Evolutionary conservation across 2,329 filamentous ascomycete genomes (phyloP).

Genomic region (Lachnum nothofagi): DNA sequence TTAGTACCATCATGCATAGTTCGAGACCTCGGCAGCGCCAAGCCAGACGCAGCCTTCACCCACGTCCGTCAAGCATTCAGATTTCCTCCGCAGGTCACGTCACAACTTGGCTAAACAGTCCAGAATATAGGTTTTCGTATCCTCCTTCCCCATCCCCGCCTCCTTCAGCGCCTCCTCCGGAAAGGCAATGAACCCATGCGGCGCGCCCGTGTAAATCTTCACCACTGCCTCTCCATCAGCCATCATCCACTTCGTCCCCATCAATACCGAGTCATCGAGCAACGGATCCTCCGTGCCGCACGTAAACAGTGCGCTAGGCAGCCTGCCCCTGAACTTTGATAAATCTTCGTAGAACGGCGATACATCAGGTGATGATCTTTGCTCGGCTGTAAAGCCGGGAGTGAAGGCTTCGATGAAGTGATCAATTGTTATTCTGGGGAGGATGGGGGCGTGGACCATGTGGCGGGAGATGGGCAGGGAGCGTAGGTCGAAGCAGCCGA

Average conservation of each 20-base stretch:
- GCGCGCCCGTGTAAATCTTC: slow-evolving; percentile 49
- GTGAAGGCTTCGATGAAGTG: slow-evolving; percentile 43
- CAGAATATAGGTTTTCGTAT: slow-evolving; percentile 16
- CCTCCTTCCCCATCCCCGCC: slow-evolving; percentile 13
- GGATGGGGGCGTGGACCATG: slow-evolving; percentile 30
- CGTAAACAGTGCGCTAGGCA: slow-evolving; percentile 51
- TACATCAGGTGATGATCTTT: slow-evolving; percentile 41
- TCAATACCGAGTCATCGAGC: slow-evolving; percentile 48
- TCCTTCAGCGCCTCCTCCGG: slow-evolving; percentile 14
- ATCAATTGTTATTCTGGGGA: slow-evolving; percentile 43
- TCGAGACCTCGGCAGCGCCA: no score
- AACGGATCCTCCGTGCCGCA: slow-evolving; percentile 51
- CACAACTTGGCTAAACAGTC: slow-evolving; percentile 10
- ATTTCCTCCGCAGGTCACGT: not conserved
- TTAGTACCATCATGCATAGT: no score
- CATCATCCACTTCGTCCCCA: slow-evolving; percentile 51
- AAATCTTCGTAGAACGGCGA: slow-evolving; percentile 48
- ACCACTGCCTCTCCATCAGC: slow-evolving; percentile 45
- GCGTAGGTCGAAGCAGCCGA: slow-evolving; percentile 46
- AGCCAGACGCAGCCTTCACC: not conserved
- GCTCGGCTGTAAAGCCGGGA: slow-evolving; percentile 37
- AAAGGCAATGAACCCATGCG: slow-evolving; percentile 45
- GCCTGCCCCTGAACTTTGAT: slow-evolving; percentile 28
- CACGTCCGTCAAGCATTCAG: not conserved
- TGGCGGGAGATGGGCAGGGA: slow-evolving; percentile 37